These are phyloP conservation scores for Diutina mesorugosa DNA, from an alignment of 1,139 yeast genomes.

Conservation along the genomic window DNA sequence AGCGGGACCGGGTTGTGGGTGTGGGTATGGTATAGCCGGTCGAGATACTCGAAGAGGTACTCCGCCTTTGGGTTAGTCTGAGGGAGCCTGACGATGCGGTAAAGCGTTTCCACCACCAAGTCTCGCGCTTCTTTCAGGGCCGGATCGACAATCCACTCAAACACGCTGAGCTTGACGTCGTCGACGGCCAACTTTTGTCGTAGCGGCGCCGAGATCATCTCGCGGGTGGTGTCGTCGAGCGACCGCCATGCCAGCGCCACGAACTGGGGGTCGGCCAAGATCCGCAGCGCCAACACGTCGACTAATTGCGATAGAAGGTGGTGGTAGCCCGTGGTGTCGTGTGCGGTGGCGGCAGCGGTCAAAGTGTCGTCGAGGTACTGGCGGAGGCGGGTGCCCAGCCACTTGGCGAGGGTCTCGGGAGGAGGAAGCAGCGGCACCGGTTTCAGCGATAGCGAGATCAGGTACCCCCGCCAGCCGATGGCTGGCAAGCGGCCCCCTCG, in stretches of 20 bases:
- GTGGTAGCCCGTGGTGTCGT: neutral
- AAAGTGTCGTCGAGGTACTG: neutral
- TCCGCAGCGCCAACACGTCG: neutral
- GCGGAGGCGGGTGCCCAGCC: neutral
- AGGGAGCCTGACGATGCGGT: neutral
- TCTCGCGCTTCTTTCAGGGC: neutral
- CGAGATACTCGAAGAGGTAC: slow-evolving; percentile 14
- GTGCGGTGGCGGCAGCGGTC: neutral
- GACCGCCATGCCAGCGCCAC: neutral
- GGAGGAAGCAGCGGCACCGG: neutral
- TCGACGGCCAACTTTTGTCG: neutral
- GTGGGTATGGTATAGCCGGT: slow-evolving; percentile 11
- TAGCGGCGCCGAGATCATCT: neutral
- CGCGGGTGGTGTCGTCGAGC: neutral
- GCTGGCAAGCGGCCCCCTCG: neutral
- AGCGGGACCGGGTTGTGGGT: slow-evolving; percentile 15
- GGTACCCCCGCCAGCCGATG: neutral
- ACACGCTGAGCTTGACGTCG: neutral
- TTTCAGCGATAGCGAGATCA: neutral
- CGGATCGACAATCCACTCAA: neutral
- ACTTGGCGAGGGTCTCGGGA: neutral
- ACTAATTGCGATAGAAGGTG: neutral
- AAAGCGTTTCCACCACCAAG: neutral
- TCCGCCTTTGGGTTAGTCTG: neutral
- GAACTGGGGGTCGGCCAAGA: neutral